Base-by-base conservation (phyloP, 352 stramenopile species). In the Phytopythium sindhum region DNA sequence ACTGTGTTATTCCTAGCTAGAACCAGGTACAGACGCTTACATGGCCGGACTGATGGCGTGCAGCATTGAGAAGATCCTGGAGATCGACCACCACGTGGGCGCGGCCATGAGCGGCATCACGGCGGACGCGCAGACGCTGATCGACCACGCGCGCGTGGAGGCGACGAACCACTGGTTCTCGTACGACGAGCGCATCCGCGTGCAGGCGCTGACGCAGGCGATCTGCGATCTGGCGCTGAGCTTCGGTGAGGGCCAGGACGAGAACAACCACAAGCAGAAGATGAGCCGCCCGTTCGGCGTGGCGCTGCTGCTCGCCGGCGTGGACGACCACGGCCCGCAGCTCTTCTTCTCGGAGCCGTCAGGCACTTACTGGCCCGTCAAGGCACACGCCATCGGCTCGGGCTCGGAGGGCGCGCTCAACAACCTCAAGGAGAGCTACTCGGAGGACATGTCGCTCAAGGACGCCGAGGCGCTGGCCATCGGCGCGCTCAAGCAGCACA, bases 41-140 rank as follows among this genome's bases (percentile, higher is more conserved):
- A 19, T 37, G 8, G n/a, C 15, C 54, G 31, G 17, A 45, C 23
- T 57, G 15, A 56, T 62, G 17, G 65, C 69, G 8, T 59, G 69
- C 48, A 99, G 92, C 72, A 98, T 99, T 50, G 97, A 99, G 74
- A 99, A 99, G 84, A 99, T 99, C 78, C 97, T 99, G 75, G 97
- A 99, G 76, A 97, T 99, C 66, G 98, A 99, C 75, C 84, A 79
- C 14, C 97, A 99, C 79, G 89, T 99, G 53, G 98, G 97, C 33
- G 97, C 91, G 33, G 98, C 98, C 64, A 99, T 99, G 96, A 98
- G 92, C 69, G 98, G 98, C 54, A 89, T 99, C 51, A 98, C 98
- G 19, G 97, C 97, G 39, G 98, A 99, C 78, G 97, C 97, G 17
- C 87, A 98, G 73, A 99, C 97, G 23, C 77, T 99, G 64, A 96